These are phyloP conservation scores for Amanita rubescens DNA, from an alignment of 768 basidiomycete species.

Conservation along the genomic window DNA sequence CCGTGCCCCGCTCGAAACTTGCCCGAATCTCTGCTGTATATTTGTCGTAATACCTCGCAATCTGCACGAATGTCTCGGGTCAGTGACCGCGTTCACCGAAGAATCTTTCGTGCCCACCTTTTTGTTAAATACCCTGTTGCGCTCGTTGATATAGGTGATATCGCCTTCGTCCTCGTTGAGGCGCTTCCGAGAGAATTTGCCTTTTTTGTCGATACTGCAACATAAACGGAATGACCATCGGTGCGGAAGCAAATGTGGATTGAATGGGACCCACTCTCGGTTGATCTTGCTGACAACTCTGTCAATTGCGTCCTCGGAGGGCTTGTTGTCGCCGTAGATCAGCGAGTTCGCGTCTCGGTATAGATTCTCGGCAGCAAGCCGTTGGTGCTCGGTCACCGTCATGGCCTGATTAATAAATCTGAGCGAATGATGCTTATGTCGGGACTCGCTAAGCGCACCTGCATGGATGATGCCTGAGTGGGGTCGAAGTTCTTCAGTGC, in stretches of 20 bases:
- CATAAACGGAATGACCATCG: neutral
- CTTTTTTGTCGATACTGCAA: constrained; percentile 78
- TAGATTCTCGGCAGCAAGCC: constrained; percentile 67
- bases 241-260: constrained; percentile 2
- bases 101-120: constrained; percentile 45
- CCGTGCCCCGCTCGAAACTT: constrained; percentile 96
- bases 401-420: constrained; percentile 33
- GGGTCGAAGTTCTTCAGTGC: constrained; percentile 57
- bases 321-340: constrained; percentile 92
- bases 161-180: constrained; percentile 92
- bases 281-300: constrained; percentile 88
- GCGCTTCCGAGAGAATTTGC: constrained; percentile 83
- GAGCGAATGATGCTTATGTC: neutral
- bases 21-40: constrained; percentile 95
- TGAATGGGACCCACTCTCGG: constrained; percentile 60
- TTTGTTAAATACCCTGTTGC: constrained; percentile 96
- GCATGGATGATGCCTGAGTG: constrained; percentile 24
- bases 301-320: constrained; percentile 93
- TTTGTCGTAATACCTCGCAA: constrained; percentile 93
- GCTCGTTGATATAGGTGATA: constrained; percentile 99
- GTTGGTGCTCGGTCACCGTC: constrained; percentile 36
- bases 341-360: constrained; percentile 93
- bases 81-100: neutral
- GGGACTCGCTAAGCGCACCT: constrained; percentile 22
- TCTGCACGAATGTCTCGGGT: constrained; percentile 34